Percentiles rank a stretch among this genome's conserved stretches.
Evolutionary conservation across 2,329 filamentous ascomycete genomes (phyloP).

Genomic region (Pseudocercospora vitis): DNA sequence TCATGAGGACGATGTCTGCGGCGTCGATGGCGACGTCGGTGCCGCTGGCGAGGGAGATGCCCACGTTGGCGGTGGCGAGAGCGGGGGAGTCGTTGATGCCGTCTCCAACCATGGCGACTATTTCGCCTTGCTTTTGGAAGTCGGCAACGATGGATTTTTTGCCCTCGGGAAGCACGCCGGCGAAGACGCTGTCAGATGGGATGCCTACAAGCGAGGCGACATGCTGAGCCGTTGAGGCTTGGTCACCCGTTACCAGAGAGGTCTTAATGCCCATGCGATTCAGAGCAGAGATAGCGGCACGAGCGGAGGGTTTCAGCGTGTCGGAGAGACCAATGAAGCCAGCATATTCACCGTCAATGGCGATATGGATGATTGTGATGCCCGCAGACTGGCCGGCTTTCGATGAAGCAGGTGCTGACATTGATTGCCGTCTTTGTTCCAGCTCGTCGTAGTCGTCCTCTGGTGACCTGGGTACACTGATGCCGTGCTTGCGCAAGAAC

Average conservation of each 20-base stretch:
- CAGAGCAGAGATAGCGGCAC: slow-evolving; percentile 76
- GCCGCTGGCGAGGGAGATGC: slow-evolving; percentile 87
- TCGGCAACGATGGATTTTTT: slow-evolving; percentile 82
- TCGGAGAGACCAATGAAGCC: slow-evolving; percentile 84
- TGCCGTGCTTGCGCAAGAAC: slow-evolving; percentile 70
- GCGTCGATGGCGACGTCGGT: slow-evolving; percentile 98
- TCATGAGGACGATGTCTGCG: slow-evolving; percentile 94
- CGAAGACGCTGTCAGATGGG: slow-evolving; percentile 69
- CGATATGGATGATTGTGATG: slow-evolving; percentile 87
- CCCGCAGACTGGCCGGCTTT: slow-evolving; percentile 58
- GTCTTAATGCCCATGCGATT: slow-evolving; percentile 81
- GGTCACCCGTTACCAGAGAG: slow-evolving; percentile 92
- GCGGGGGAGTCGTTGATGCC: slow-evolving; percentile 98
- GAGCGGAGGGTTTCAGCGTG: slow-evolving; percentile 84
- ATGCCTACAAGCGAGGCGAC: slow-evolving; percentile 85
- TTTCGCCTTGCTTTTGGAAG: slow-evolving; percentile 71
- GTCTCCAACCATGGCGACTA: slow-evolving; percentile 95
- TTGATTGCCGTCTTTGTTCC: slow-evolving; percentile 22
- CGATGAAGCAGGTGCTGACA: slow-evolving; percentile 35
- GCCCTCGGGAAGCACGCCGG: slow-evolving; percentile 85
- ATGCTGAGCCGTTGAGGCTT: slow-evolving; percentile 76
- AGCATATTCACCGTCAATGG: slow-evolving; percentile 77
- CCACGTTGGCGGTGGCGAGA: slow-evolving; percentile 85
- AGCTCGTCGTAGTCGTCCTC: slow-evolving; percentile 55
- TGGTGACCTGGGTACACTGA: slow-evolving; percentile 58